Evolutionary conservation across 805 yeast species (phyloP), one percentile per base, ranked within the genome.

Genomic region (Ogataea pini): DNA sequence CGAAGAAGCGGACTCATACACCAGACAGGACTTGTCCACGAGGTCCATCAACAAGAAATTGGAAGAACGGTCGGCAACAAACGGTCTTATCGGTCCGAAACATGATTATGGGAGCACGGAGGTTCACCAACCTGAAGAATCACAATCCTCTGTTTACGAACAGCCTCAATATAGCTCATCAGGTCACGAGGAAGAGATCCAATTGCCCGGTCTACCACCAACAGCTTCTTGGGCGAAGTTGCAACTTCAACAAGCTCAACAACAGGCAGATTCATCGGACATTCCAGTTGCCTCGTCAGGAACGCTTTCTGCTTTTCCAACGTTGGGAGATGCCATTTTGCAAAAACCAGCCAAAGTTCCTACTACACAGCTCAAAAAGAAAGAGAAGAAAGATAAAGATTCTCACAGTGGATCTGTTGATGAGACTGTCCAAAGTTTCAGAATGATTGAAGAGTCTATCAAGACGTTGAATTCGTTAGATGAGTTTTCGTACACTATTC

Each of bases 1-100:
- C 50, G 99, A 94, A 73, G 99, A 94, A 68, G 98, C 98, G 1
- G 99, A 94, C 61, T 86, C 96, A 9, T 92, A 88, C 70, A 89
- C 96, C 22, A 83, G 97, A 68, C 90, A 88, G 62, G 95, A 88
- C 62, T 74, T 88, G 60, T 82, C 90, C 4, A 86, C 94, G 3
- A 85, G 87, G 64, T 83, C 82, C 56, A 82, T 83, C 58, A 74
- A 80, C 55, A 81, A 78, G 60, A 79, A 80, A 78, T 62, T 57
- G 42, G 63, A 62, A 41, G 68, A 61, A 48, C 61, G 68, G 49
- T 56, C 63, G 6, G 70, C 70, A 19, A 59, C 70, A 28, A 68
- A 68, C 46, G 69, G 70, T n/a, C 52, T 65, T 46, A 64, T 57
- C 38, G 61, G 65, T 13, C 67, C 70, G 4, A 52, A 61, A 18